Percentiles rank a stretch among this genome's conserved stretches.
Conservation (phyloP, 1,284 basidiomycete species). For the Ceratobasidium sp. region DNA sequence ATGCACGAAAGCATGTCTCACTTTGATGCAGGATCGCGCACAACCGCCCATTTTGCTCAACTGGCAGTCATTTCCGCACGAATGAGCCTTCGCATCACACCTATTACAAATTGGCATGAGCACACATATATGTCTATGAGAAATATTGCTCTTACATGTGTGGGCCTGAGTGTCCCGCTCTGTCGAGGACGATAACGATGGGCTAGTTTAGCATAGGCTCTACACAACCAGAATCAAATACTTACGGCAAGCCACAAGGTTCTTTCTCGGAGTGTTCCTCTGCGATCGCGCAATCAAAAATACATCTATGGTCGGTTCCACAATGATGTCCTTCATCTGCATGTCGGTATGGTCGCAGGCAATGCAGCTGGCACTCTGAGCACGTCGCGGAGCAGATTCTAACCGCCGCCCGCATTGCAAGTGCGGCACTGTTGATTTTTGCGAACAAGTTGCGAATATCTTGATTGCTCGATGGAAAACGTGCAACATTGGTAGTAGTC, state of each 20-base stretch:
- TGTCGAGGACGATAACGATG: background rate
- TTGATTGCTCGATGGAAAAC: constrained; percentile 63
- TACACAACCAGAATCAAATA: background rate
- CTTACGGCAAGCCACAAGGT: constrained; percentile 43
- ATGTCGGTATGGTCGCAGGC: constrained; percentile 37
- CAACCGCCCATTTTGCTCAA: constrained; percentile 65
- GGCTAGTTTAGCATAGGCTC: background rate
- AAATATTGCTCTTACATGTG: constrained; percentile 27
- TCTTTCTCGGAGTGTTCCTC: constrained; percentile 37
- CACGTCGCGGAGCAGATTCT: constrained; percentile 67
- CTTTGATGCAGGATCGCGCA: constrained; percentile 60
- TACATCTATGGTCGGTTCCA: constrained; percentile 46
- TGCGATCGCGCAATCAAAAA: constrained; percentile 31
- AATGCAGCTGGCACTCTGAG: constrained; percentile 56
- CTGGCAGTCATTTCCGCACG: constrained; percentile 66
- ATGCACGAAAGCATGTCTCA: background rate
- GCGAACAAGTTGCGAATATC: constrained; percentile 65
- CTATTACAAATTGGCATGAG: constrained; percentile 49
- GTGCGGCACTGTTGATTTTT: constrained; percentile 59
- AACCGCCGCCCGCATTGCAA: constrained; percentile 63
- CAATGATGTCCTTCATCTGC: constrained; percentile 42
- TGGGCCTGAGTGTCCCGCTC: constrained; percentile 43
- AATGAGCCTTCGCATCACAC: constrained; percentile 64
- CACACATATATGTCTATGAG: no score
- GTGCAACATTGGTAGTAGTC: constrained; percentile 64